These are phyloP conservation scores for Myxozyma udenii DNA, from an alignment of 805 yeast genomes.

Conservation along the genomic window DNA sequence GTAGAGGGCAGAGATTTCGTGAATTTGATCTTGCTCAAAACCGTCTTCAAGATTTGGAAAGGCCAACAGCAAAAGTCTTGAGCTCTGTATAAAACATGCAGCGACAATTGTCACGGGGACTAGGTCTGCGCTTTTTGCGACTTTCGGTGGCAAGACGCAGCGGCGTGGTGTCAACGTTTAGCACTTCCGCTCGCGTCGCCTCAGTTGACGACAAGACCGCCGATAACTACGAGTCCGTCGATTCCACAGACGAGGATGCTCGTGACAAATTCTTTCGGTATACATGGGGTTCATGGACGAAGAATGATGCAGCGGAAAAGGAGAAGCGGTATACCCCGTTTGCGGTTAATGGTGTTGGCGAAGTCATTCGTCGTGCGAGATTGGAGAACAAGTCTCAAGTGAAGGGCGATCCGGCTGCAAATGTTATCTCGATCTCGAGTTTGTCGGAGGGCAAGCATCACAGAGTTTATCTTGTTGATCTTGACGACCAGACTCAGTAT, in stretches of 20 bases:
- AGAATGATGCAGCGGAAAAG: conserved; percentile 71
- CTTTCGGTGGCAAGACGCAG: too few relatives aligned
- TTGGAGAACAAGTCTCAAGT: background rate
- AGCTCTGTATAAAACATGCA: too few relatives aligned
- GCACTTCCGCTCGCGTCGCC: too few relatives aligned
- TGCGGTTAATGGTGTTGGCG: conserved; percentile 70
- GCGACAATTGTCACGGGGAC: too few relatives aligned
- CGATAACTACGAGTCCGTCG: conserved; percentile 12
- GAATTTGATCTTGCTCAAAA: too few relatives aligned
- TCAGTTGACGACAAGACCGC: conserved; percentile 3
- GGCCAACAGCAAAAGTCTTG: too few relatives aligned
- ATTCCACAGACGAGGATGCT: conserved; percentile 10
- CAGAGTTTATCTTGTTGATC: conserved; percentile 70
- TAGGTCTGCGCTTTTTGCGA: too few relatives aligned
- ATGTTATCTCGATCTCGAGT: conserved; percentile 70
- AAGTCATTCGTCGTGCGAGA: conserved; percentile 35
- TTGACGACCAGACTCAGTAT: conserved; percentile 55
- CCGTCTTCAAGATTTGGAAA: too few relatives aligned
- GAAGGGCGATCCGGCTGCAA: conserved; percentile 32
- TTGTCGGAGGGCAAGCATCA: conserved; percentile 94
- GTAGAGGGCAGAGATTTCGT: too few relatives aligned
- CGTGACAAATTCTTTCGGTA: conserved; percentile 63
- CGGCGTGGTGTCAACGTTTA: too few relatives aligned
- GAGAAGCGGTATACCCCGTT: conserved; percentile 74
- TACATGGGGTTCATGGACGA: conserved; percentile 94